Evolutionary conservation across 768 basidiomycete species (phyloP).

Genomic region (Xanthoconium stramineum): DNA sequence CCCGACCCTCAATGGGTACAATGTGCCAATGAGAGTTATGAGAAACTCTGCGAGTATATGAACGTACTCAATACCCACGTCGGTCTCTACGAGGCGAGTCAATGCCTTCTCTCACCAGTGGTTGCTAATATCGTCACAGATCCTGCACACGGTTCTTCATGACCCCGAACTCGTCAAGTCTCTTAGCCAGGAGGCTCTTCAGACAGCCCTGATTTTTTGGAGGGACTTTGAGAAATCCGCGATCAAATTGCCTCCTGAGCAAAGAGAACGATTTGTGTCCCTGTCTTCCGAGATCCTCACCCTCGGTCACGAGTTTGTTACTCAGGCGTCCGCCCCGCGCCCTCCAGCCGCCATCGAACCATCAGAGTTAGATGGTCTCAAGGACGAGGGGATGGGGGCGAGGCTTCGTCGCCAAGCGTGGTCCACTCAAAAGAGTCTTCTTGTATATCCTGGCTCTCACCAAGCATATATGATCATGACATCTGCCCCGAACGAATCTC

Average conservation of each 20-base stretch:
- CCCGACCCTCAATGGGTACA: conserved; percentile 82
- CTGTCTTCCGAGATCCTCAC: conserved; percentile 86
- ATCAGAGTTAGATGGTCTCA: conserved; percentile 66
- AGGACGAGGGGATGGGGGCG: conserved; percentile 74
- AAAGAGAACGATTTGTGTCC: conserved; percentile 81
- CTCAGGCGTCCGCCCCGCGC: conserved; percentile 58
- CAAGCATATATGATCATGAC: conserved; percentile 95
- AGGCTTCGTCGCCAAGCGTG: conserved; percentile 71
- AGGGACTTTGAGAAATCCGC: conserved; percentile 97
- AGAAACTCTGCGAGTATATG: conserved; percentile 94
- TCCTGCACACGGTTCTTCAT: conserved; percentile 64
- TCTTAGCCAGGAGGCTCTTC: conserved; percentile 70
- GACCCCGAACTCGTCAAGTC: conserved; percentile 65
- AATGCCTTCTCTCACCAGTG: conserved; percentile 1
- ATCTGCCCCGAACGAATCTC: conserved; percentile 80
- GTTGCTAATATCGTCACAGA: conserved; percentile 41
- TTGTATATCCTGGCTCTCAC: conserved; percentile 80
- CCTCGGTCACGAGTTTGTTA: conserved; percentile 83
- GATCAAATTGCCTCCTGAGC: conserved; percentile 76
- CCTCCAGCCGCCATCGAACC: conserved; percentile 67
- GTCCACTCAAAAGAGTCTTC: conserved; percentile 70
- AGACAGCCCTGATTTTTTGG: conserved; percentile 92
- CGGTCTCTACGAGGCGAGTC: conserved; percentile 81
- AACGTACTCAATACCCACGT: conserved; percentile 94
- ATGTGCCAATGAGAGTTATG: conserved; percentile 85